phyloP scores from a whole-genome alignment of 441 rosid species.

The Arabidopsis lyrata region DNA sequence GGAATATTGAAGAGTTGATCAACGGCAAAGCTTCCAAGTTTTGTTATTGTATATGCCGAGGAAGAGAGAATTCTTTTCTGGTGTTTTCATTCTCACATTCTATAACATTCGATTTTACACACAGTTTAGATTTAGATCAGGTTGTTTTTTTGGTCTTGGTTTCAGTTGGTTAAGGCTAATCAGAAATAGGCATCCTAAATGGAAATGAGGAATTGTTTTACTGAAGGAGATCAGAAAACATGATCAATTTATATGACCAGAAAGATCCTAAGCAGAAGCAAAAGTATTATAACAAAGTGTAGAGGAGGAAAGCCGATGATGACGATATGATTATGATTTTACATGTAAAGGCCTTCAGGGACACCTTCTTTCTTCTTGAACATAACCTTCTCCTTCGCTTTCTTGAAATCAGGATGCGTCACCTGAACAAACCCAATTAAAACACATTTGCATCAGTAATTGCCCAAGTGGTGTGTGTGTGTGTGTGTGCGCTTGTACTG shows the following conservation, averaged over 20 bases:
- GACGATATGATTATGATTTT: constrained; percentile 31
- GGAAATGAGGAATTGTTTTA: background rate
- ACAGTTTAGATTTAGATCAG: background rate
- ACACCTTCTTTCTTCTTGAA: constrained; percentile 83
- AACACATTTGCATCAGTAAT: constrained; percentile 13
- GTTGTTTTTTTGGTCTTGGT: background rate
- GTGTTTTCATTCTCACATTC: background rate
- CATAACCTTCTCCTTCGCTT: constrained; percentile 80
- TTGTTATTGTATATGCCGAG: background rate
- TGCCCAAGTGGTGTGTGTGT: background rate
- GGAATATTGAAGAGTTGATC: background rate
- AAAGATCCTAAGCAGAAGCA: constrained; percentile 39
- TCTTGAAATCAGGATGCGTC: constrained; percentile 72
- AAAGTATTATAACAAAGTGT: constrained; percentile 1
- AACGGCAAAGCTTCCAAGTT: background rate
- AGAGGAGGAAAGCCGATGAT: constrained; percentile 2
- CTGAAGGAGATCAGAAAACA: background rate
- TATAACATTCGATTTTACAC: background rate
- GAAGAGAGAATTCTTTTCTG: no score
- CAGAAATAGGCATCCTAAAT: background rate
- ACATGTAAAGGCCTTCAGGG: constrained; percentile 78
- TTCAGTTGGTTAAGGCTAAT: background rate
- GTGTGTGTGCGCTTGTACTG: background rate
- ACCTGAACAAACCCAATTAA: constrained; percentile 48
- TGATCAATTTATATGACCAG: constrained; percentile 1